Evolutionary conservation across 2,329 filamentous ascomycete species (phyloP), one percentile per base, ranked within the genome.

Genomic region (Penicillium sp.): DNA sequence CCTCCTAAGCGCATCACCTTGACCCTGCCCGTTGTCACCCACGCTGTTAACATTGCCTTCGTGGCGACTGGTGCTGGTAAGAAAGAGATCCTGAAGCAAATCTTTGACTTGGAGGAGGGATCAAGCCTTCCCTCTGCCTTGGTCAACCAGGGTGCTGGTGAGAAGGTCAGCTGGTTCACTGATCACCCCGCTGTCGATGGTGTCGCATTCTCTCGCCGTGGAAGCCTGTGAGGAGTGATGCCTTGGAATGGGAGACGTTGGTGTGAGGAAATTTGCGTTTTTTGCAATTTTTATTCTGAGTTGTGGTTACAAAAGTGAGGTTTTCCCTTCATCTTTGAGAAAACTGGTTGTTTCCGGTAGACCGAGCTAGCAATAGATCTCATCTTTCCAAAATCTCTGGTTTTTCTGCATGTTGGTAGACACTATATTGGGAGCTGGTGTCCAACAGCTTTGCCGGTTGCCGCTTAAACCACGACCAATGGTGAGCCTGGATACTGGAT

Each of bases 91-190:
- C 81, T 97, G 83, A 94, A 91, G 82, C 80, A 89, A 70, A 97
- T 97, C 64, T 96, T 99, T 69, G 90, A 94, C 72, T 79, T 77
- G 0, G 86, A 90, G 60, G 88, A 89, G 61, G 86, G 87, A 8
- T 76, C 80, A 40, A 86, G 84, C 34, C 79, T 97, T 55, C 94
- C 94, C 1, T 96, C 92, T 71, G 86, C 90, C 1, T 79, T 97
- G 61, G 88, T 99, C 67, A 99, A 99, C 72, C 84, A 89, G 65
- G 85, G 84, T 40, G 88, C 85, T 3, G 90, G 89, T 42, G 92
- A 96, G 61, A 88, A 91, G 66, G 91, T 92, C 68, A 94, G 87
- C 76, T 99, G 94, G 94, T 97, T 99, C 72, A 91, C 92, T 41
- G 94, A 97, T 72, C 82, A 86, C 67, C 80, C 89, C 4, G 93